Base-by-base conservation (phyloP, 768 basidiomycete species). In the Zangia roseola region DNA sequence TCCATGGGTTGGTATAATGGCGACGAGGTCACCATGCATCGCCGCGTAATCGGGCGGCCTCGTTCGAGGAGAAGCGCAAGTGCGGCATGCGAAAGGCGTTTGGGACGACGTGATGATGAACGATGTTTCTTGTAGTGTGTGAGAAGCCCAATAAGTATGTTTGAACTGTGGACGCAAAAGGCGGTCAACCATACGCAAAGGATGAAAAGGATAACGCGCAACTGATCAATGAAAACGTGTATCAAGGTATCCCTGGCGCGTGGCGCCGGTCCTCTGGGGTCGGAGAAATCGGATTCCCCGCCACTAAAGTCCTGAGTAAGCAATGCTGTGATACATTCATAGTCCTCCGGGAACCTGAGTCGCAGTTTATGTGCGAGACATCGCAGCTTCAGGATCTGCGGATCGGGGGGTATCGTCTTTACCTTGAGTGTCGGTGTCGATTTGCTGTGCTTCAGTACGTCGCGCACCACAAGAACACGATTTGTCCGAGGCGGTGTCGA, bases 1-100 rank as follows among this genome's bases (percentile, higher is more conserved):
- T 85, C 82, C 75, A 93, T 83, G 10, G 86, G 80, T 63, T 94
- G 92, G 65, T 91, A 89, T 40, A 94, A 68, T 2, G 92, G 91
- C 36, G 86, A 89, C 12, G 87, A 90, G 0, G 90, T 82, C 26
- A 87, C 91, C 6, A 91, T 74, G 6, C 90, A 86, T 20, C 89
- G 79, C 26, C 86, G 78, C 20, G 80, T 82, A 45, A 91, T 75
- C 8, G 84, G 80, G 30, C 91, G 78, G 7, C 91, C 92, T 33
- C 91, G 79, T 69, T 93, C 91, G 31, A 94, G 74, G 45, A 94
- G 79, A 31, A 93, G 76, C 2, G 83, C 77, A 26, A 94, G 75
- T 6, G 88, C 86, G 4, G 84, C 76, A 65, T 94, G 90, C 43
- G 87, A 92, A 19, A 94, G 68, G 53, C 82, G 83, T 52, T 69